Evolutionary conservation across 73 alveolate genomes (phyloP), one percentile per base, ranked within the genome.

Genomic region (Paramecium octaurelia): DNA sequence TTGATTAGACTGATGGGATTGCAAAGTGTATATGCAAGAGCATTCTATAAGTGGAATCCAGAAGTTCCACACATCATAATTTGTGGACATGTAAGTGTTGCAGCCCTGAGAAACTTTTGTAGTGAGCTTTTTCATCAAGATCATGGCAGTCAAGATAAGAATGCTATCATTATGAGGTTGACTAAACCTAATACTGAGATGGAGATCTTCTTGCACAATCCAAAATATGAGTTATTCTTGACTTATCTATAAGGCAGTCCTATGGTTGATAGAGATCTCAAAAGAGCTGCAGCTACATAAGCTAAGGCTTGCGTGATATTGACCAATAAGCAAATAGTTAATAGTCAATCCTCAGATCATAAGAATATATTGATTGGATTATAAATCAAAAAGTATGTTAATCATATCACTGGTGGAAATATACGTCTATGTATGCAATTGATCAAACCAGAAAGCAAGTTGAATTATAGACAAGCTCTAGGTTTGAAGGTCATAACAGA

Each of bases 11-110:
- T 98, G 7, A 95, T 98, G 98, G 97, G 97, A 59, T 90, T 95
- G 92, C 96, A 98, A 54, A 95, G 99, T 58, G 94, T 93, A 35
- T 98, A 97, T 88, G 97, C 98, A 36, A 93, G 99, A 91, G 96
- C 96, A 70, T 90, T 86, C 11, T 98, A 98, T 88, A 96, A 93
- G 86, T 86, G 98, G 27, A 96, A 98, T 94, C 97, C 96, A 8
- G 99, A 98, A 92, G 95, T 97, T 7, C 99, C 99, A 12, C 99
- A 98, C 92, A 89, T 98, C 21, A 96, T 98, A 6, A 93, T 98
- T 6, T 93, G 99, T 76, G 99, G 99, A 7, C 95, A 96, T 86
- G 98, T 96, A 1, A 96, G 92, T 20, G 95, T 95, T 34, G 95
- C 98, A 20, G 96, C 99, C 12, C 85, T 98, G 70, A 96, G 92